Evolutionary conservation across 2,329 filamentous ascomycete species (phyloP).

Genomic region (Alternaria arbusti): DNA sequence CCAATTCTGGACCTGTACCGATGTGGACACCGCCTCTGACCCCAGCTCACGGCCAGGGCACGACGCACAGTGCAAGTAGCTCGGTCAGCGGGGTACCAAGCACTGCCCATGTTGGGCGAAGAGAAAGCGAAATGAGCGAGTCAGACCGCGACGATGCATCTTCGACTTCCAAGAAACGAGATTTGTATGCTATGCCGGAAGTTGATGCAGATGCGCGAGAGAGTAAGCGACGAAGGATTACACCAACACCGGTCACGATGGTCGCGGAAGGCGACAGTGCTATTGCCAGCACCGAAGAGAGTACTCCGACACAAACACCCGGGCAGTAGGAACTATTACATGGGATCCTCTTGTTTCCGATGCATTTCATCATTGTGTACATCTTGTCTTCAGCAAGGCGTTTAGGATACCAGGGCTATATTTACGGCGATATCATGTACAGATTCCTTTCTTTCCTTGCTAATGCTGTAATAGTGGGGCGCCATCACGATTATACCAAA

Average conservation of each 20-base stretch:
- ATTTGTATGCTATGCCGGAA: conserved; percentile 46
- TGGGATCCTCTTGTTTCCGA: conserved; percentile 3
- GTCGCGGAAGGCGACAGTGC: conserved; percentile 31
- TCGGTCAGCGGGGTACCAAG: conserved; percentile 60
- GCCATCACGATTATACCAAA: background rate
- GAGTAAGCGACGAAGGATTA: conserved; percentile 55
- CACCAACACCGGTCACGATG: conserved; percentile 52
- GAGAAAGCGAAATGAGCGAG: conserved; percentile 45
- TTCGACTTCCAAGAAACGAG: conserved; percentile 43
- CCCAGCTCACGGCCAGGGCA: conserved; percentile 59
- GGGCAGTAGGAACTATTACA: conserved; percentile 16
- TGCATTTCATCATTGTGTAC: conserved; percentile 1
- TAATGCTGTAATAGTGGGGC: background rate
- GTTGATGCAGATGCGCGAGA: conserved; percentile 40
- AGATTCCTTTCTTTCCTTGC: conserved; percentile 1
- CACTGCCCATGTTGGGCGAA: conserved; percentile 22
- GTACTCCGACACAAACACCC: conserved; percentile 31
- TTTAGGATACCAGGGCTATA: conserved; percentile 17
- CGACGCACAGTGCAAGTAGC: conserved; percentile 61
- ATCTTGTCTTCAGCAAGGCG: conserved; percentile 25
- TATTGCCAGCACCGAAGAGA: conserved; percentile 41
- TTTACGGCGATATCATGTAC: conserved; percentile 1
- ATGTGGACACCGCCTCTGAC: conserved; percentile 92
- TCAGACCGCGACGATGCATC: conserved; percentile 44
- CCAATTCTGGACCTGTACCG: conserved; percentile 70